Conservation (phyloP, 805 yeast genomes). For the Ascoidea rubescens region DNA sequence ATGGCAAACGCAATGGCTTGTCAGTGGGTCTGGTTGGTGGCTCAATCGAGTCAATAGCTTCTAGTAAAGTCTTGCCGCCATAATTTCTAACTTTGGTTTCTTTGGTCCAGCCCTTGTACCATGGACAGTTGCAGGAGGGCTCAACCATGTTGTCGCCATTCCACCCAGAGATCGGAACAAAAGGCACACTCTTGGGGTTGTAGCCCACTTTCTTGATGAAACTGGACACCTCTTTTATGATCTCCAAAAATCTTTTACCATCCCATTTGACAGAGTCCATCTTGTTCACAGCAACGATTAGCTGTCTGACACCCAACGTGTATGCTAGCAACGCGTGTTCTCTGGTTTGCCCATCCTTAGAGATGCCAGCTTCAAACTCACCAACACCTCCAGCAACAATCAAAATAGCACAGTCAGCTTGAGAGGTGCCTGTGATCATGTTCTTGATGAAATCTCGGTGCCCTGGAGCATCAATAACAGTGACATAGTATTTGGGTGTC, state of each 20-base stretch:
- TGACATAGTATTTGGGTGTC: constrained; percentile 79
- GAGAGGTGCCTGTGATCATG: constrained; percentile 92
- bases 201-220: constrained; percentile 79
- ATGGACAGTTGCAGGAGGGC: constrained; percentile 66
- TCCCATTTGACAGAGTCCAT: constrained; percentile 90
- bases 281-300: constrained; percentile 87
- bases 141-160: constrained; percentile 91
- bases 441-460: constrained; percentile 94
- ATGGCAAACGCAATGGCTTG: constrained; percentile 81
- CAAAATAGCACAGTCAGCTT: constrained; percentile 85
- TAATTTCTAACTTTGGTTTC: constrained; percentile 58
- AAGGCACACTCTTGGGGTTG: constrained; percentile 71
- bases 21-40: constrained; percentile 72
- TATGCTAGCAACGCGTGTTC: constrained; percentile 85
- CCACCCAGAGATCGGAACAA: constrained; percentile 89
- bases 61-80: constrained; percentile 74
- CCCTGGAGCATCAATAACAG: constrained; percentile 92
- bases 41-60: constrained; percentile 74
- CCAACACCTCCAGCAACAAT: constrained; percentile 88
- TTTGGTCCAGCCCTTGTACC: constrained; percentile 82
- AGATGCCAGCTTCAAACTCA: constrained; percentile 93
- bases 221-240: constrained; percentile 58
- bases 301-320: constrained; percentile 80
- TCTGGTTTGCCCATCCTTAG: constrained; percentile 91
- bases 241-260: constrained; percentile 67